phyloP scores from a whole-genome alignment of 2,329 filamentous ascomycete genomes.

The Penicillium sp. region DNA sequence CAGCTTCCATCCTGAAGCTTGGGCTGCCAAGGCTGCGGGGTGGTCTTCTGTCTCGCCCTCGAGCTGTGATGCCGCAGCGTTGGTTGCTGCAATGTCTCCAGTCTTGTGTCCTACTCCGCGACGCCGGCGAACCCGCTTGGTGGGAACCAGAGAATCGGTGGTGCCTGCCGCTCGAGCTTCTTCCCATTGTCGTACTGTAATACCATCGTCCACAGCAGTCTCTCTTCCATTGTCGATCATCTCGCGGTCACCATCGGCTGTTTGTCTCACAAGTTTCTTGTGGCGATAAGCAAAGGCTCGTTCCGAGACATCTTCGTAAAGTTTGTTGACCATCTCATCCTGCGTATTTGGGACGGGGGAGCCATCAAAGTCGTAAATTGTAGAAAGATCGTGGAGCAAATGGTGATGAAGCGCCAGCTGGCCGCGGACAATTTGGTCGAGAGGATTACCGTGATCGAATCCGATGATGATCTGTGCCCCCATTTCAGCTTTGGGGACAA shows the following conservation, averaged over 20 bases:
- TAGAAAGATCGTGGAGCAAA: constrained; percentile 74
- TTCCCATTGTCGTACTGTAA: constrained; percentile 73
- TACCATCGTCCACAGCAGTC: constrained; percentile 66
- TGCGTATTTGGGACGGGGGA: constrained; percentile 71
- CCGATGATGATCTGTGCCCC: constrained; percentile 98
- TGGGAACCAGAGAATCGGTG: constrained; percentile 45
- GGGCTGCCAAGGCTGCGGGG: constrained; percentile 75
- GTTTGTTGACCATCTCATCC: constrained; percentile 81
- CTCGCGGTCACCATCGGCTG: constrained; percentile 79
- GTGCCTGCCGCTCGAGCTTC: constrained; percentile 65
- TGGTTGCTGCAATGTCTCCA: constrained; percentile 51
- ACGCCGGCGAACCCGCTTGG: constrained; percentile 46
- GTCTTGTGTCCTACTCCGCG: constrained; percentile 50
- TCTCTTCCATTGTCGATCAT: constrained; percentile 83
- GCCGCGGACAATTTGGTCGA: constrained; percentile 87
- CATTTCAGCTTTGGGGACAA: constrained; percentile 84
- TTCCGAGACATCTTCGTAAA: constrained; percentile 94
- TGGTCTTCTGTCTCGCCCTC: constrained; percentile 65
- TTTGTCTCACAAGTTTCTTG: constrained; percentile 67
- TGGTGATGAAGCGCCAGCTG: constrained; percentile 89
- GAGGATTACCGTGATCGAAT: constrained; percentile 90
- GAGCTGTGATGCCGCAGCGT: constrained; percentile 56
- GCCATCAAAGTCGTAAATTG: constrained; percentile 74
- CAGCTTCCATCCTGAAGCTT: constrained; percentile 79
- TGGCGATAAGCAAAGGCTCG: constrained; percentile 88